Conservation (phyloP, 2,329 filamentous ascomycete genomes). For the Aspergillus ochraceus region DNA sequence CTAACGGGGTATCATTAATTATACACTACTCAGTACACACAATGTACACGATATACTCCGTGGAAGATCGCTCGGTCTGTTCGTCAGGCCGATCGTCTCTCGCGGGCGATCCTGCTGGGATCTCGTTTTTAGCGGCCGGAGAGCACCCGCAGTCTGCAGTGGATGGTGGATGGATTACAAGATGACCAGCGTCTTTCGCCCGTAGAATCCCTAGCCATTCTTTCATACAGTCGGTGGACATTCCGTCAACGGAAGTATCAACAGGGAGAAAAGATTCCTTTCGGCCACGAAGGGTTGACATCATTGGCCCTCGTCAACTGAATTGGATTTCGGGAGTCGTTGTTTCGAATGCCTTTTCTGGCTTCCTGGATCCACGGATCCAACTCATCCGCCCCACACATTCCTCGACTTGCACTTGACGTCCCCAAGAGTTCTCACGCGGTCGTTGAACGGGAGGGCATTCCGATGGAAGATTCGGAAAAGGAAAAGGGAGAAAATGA, state of each 20-base stretch:
- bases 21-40: no score
- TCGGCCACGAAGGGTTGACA: neutral
- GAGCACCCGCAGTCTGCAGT: neutral
- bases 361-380: neutral
- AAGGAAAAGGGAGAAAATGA: no score
- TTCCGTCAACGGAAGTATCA: no score
- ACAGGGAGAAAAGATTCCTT: no score
- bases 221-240: no score
- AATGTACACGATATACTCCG: neutral
- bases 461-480: no score
- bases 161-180: no score
- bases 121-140: constrained; percentile 1
- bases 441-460: no score
- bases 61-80: neutral
- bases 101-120: neutral
- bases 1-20: no score
- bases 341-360: neutral
- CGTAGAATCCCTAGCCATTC: no score
- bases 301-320: neutral
- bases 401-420: neutral
- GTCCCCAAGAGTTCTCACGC: neutral
- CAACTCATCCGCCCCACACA: neutral
- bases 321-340: no score
- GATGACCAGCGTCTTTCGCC: no score
- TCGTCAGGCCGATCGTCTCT: neutral